Percentiles rank a stretch among this genome's conserved stretches.
phyloP scores from a whole-genome alignment of 2,329 filamentous ascomycete species.

The Mariannaea sp. region DNA sequence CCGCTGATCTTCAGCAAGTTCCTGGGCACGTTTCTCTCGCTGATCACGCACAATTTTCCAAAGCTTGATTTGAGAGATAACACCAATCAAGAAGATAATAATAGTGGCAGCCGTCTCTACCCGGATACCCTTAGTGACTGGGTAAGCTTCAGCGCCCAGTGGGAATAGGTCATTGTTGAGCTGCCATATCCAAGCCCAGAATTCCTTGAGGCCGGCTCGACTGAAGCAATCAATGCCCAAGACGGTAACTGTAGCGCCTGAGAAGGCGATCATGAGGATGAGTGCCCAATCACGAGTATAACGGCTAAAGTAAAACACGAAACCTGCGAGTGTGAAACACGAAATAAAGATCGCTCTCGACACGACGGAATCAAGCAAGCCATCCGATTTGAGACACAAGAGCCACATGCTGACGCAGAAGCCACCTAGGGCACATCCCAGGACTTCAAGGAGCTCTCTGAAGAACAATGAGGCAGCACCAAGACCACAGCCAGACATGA shows the following conservation, averaged over 20 bases:
- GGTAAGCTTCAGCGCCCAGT: slow-evolving; percentile 75
- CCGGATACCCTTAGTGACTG: slow-evolving; percentile 81
- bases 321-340: slow-evolving; percentile 69
- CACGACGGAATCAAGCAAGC: slow-evolving; percentile 66
- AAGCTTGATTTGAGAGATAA: slow-evolving; percentile 83
- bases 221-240: slow-evolving; percentile 92
- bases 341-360: slow-evolving; percentile 77
- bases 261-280: slow-evolving; percentile 77
- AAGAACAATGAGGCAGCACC: slow-evolving; percentile 79
- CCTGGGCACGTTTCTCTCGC: slow-evolving; percentile 57
- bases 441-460: slow-evolving; percentile 76
- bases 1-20: slow-evolving; percentile 54
- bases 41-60: slow-evolving; percentile 79
- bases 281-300: slow-evolving; percentile 79
- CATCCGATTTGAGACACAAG: slow-evolving; percentile 75
- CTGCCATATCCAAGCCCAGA: slow-evolving; percentile 91
- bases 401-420: slow-evolving; percentile 93
- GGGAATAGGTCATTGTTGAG: slow-evolving; percentile 84
- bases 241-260: slow-evolving; percentile 77
- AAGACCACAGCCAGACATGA: slow-evolving; percentile 73
- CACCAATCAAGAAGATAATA: slow-evolving; percentile 73
- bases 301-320: slow-evolving; percentile 77
- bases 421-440: slow-evolving; percentile 87
- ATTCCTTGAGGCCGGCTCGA: slow-evolving; percentile 89
- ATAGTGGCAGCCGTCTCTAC: slow-evolving; percentile 82